Conservation (phyloP, 2,329 filamentous ascomycete genomes). For the Microcyclospora tardicrescens region DNA sequence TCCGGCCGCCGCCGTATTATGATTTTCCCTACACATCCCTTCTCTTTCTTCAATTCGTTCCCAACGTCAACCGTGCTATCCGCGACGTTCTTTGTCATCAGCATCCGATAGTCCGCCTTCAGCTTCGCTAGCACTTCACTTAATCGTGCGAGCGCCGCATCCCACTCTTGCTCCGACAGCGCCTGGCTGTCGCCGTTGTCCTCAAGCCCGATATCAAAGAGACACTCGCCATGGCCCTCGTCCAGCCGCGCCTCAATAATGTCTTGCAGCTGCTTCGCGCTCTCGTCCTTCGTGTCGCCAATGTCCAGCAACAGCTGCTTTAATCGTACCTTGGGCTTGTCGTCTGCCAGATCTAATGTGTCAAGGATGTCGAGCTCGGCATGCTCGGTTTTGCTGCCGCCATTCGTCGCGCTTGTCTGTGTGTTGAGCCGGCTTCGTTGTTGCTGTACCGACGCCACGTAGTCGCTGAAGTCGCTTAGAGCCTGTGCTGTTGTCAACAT, state of each 20-base stretch:
- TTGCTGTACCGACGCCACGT: conserved; percentile 57
- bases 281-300: conserved; percentile 38
- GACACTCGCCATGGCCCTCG: conserved; percentile 75
- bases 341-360: conserved; percentile 59
- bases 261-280: conserved; percentile 48
- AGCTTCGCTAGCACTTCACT: conserved; percentile 49
- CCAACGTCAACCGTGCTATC: conserved; percentile 63
- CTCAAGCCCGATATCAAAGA: conserved; percentile 88
- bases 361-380: conserved; percentile 87
- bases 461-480: conserved; percentile 92
- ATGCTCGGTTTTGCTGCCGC: conserved; percentile 51
- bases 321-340: conserved; percentile 52
- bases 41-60: conserved; percentile 50
- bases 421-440: conserved; percentile 53
- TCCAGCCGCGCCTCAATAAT: conserved; percentile 56
- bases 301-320: conserved; percentile 61
- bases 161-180: conserved; percentile 63
- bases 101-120: conserved; percentile 62
- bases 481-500: conserved; percentile 39
- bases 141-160: conserved; percentile 54
- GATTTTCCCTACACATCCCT: conserved; percentile 70
- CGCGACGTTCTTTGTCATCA: conserved; percentile 75
- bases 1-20: conserved; percentile 64
- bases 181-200: conserved; percentile 77
- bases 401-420: conserved; percentile 19